Base-by-base conservation (phyloP, 176 grass and related monocot genomes). In the Oryza glaberrima region DNA sequence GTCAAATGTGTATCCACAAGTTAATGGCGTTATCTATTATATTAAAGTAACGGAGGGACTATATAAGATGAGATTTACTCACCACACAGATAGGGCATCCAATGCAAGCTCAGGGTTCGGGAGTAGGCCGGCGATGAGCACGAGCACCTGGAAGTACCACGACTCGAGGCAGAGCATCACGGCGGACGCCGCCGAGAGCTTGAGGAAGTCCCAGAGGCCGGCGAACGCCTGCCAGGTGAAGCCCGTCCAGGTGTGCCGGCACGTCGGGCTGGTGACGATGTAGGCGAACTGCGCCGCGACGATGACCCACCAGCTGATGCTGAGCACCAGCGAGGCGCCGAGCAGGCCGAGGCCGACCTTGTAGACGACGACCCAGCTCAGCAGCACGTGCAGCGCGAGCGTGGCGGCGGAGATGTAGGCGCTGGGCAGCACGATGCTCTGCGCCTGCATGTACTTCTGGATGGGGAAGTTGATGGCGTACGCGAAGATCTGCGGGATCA, bases 371-470 rank as follows among this genome's bases (percentile, higher is more conserved):
- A 93, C 44, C 88, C 88, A 93, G 46, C 85, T 93, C 19, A 86
- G 61, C 19, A 93, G 17, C 12, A 94, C 11, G 65, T 94, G 92
- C 72, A 89, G 35, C 11, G 2, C 32, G 10, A 94, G 81, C 22
- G 83, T 92, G 22, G 73, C 84, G 0, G 90, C 67, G 4, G 89
- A 85, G 44, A 94, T 94, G 81, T 92, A 90, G 7, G 92, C 92
- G 65, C 92, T 90, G 7, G 92, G 92, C 8, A 88, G 77, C 4
- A 92, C 84, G 22, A 94, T 92, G 84, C 92, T 94, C 73, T 94
- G 92, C 4, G 92, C 83, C 71, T 94, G 92, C 44, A 94, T 12
- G 73, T 90, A 94, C 77, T 94, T 94, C 54, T 94, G 92, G 23
- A 94, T 90, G 0, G 89, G 92, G 38, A 94, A 94, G 35, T 94